Evolutionary conservation across 1,139 yeast genomes (phyloP), one percentile per base, ranked within the genome.

Genomic region (Zygosaccharomyces sapae): DNA sequence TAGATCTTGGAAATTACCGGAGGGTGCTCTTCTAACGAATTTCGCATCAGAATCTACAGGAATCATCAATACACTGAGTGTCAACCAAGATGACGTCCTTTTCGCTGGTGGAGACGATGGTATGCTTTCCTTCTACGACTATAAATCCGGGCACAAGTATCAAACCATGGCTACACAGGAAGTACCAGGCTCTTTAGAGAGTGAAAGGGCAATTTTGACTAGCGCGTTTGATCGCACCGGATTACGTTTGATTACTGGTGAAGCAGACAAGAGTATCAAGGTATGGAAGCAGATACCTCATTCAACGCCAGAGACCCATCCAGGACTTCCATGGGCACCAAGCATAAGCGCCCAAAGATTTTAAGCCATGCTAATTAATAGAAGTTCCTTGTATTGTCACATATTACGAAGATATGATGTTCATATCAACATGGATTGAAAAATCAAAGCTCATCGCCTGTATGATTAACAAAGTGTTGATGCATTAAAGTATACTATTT

Each of bases 31-130:
- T 46, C 72, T 88, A 59, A 79, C 79, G 25, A 74, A 75, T 50
- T 77, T 77, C 55, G 62, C 67, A 13, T 76, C 80, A 3, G 69
- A 72, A 13, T 72, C 69, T 22, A 65, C 74, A 2, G 71, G 77
- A 2, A 83, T 88, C 22, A 73, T 88, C 34, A 89, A 90, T 61
- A 77, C 95, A 0, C 63, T 88, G 50, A 61, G 83, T 13, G 74
- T 82, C 9, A 87, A 86, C 55, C 75, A 77, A 16, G 85, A 83
- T 49, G 81, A 83, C 46, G 80, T 83, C 2, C 62, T 88, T 50
- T 87, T 86, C 62, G 79, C 88, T 3, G 97, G 97, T 10, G 85
- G 83, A 48, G 96, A 88, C 60, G 79, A 86, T 62, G 97, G 97
- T 0, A 71, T 76, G 7, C 74, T 86, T 72, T 81, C 80, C 8